phyloP scores from a whole-genome alignment of 108 stramenopile species.

The Cyclotella sp. region DNA sequence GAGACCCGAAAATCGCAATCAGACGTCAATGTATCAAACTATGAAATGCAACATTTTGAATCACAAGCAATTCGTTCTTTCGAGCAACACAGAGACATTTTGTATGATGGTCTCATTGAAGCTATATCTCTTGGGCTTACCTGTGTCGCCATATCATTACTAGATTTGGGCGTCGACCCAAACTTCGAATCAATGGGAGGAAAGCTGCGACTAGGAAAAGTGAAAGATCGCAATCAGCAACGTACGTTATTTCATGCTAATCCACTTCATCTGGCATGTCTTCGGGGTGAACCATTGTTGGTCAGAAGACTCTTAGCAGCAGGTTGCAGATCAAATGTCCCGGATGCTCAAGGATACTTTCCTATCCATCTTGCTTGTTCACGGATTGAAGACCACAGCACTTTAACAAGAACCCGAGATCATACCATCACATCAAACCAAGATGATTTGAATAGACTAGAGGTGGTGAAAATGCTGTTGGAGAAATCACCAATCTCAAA shows the following conservation, averaged over 20 bases:
- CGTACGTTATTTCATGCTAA: slow-evolving; percentile 58
- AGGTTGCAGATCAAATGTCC: slow-evolving; percentile 66
- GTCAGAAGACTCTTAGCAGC: slow-evolving; percentile 54
- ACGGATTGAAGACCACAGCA: slow-evolving; percentile 14
- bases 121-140: slow-evolving; percentile 59
- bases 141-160: slow-evolving; percentile 57
- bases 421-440: slow-evolving; percentile 16
- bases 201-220: slow-evolving; percentile 30
- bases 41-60: neutral
- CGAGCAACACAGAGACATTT: slow-evolving; percentile 9
- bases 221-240: slow-evolving; percentile 37
- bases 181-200: slow-evolving; percentile 53
- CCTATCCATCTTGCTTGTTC: slow-evolving; percentile 83
- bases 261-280: slow-evolving; percentile 81
- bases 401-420: neutral
- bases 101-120: slow-evolving; percentile 73
- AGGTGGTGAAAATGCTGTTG: slow-evolving; percentile 63
- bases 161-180: slow-evolving; percentile 72
- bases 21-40: neutral
- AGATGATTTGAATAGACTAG: slow-evolving; percentile 60
- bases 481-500: slow-evolving; percentile 65
- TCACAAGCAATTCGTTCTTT: neutral
- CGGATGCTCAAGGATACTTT: slow-evolving; percentile 73
- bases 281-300: slow-evolving; percentile 56
- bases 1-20: neutral